Percentiles rank a stretch among this genome's conserved stretches.
phyloP scores from a whole-genome alignment of 257 asterid species.

The Linaria vulgaris region DNA sequence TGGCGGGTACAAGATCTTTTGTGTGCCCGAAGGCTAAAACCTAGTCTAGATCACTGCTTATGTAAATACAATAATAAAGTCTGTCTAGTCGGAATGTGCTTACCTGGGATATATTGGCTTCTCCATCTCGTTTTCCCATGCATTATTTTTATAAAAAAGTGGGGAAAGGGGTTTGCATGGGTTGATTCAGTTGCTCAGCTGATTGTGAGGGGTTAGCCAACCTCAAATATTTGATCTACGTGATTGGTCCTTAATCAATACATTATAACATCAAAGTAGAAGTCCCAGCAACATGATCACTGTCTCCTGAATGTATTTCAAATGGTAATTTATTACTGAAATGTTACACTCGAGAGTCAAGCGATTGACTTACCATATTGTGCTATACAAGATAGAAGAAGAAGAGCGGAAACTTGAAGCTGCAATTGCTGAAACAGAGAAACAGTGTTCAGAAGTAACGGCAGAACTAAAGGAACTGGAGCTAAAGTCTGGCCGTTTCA shows the following conservation, averaged over 20 bases:
- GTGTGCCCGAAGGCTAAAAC: too few relatives aligned
- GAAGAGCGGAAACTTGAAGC: conserved; percentile 96
- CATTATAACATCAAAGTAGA: conserved; percentile 9
- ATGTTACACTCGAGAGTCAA: conserved; percentile 4
- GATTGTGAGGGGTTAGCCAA: conserved; percentile 1
- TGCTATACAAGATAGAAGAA: conserved; percentile 75
- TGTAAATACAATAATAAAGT: too few relatives aligned
- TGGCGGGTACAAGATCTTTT: too few relatives aligned
- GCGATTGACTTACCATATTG: conserved; percentile 23
- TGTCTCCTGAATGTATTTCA: not conserved
- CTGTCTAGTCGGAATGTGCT: too few relatives aligned
- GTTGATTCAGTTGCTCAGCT: conserved; percentile 1
- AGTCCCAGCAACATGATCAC: conserved; percentile 3
- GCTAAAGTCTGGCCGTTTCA: conserved; percentile 81
- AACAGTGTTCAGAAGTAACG: conserved; percentile 79
- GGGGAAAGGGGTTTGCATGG: not conserved
- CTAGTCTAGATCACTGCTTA: too few relatives aligned
- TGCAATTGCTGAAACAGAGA: conserved; percentile 92
- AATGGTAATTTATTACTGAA: conserved; percentile 17
- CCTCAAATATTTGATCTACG: not conserved
- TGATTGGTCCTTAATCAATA: conserved; percentile 8
- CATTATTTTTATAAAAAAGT: not conserved
- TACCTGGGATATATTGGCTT: not conserved
- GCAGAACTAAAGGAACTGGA: conserved; percentile 84
- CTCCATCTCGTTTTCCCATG: not conserved